phyloP scores from a whole-genome alignment of 1,139 yeast species.

The Nakaseomyces delphensis region DNA sequence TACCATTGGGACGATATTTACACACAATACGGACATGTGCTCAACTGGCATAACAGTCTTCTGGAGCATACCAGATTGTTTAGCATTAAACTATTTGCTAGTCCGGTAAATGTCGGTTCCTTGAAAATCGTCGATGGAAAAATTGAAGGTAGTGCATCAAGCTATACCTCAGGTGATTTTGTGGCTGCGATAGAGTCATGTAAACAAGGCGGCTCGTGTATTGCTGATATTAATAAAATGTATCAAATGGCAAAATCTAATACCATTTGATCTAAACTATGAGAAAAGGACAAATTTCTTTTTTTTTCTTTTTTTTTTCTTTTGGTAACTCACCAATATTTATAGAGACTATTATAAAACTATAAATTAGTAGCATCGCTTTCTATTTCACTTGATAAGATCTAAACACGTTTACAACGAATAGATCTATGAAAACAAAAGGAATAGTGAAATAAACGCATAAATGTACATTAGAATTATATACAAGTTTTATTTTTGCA shows the following conservation, averaged over 20 bases:
- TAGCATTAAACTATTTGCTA: constrained; percentile 44
- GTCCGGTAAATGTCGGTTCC: neutral
- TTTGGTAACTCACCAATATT: neutral
- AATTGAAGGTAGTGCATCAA: neutral
- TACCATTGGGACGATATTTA: constrained; percentile 59
- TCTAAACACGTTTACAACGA: too few species aligned
- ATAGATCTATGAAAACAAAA: neutral
- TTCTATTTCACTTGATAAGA: too few species aligned
- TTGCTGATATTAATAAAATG: constrained; percentile 33
- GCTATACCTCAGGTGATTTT: constrained; percentile 42
- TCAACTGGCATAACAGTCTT: constrained; percentile 89
- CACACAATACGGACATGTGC: constrained; percentile 64
- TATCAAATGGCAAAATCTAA: constrained; percentile 2
- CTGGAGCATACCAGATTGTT: constrained; percentile 65
- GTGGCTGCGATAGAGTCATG: constrained; percentile 55
- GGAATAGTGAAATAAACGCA: neutral
- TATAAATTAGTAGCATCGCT: too few species aligned
- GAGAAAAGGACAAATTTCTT: too few species aligned
- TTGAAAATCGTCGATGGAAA: constrained; percentile 1
- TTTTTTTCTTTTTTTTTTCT: too few species aligned
- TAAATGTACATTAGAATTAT: neutral
- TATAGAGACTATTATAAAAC: too few species aligned
- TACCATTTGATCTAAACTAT: neutral
- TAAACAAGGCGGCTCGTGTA: constrained; percentile 42
- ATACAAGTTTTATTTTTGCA: constrained; percentile 1